Evolutionary conservation across 352 stramenopile species (phyloP).

Genomic region (Phytophthora idaei): DNA sequence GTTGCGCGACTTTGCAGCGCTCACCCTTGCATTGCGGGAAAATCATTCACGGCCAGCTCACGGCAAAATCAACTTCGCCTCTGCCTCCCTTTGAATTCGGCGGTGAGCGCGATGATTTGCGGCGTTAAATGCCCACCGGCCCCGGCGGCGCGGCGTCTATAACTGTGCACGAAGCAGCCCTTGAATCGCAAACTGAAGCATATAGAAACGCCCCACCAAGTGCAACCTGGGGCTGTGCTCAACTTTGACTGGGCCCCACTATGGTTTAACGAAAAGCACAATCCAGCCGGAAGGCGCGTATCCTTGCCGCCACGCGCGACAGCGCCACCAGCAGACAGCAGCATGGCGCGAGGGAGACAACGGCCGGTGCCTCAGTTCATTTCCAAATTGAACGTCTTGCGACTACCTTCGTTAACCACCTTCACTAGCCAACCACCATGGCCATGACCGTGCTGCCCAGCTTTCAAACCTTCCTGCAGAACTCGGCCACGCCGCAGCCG

Average conservation of each 20-base stretch:
- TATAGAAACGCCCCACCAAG: constrained; percentile 23
- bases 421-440: constrained; percentile 26
- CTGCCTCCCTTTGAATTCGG: constrained; percentile 16
- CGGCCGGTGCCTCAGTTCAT: constrained; percentile 23
- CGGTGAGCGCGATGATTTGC: constrained; percentile 2
- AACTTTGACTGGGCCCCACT: constrained; percentile 15
- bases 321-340: constrained; percentile 9
- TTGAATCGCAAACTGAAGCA: constrained; percentile 32
- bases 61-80: background rate
- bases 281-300: constrained; percentile 36
- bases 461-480: constrained; percentile 65
- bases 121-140: constrained; percentile 17
- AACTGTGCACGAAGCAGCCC: constrained; percentile 27
- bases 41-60: constrained; percentile 2
- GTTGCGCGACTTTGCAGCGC: constrained; percentile 21
- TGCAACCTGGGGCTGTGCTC: constrained; percentile 29
- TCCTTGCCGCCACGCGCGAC: constrained; percentile 46
- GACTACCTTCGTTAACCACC: constrained; percentile 4
- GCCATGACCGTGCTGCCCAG: constrained; percentile 56
- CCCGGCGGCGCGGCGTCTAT: constrained; percentile 18
- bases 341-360: background rate
- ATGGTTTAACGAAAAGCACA: constrained; percentile 31
- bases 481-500: constrained; percentile 35
- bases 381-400: constrained; percentile 31
- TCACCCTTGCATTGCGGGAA: constrained; percentile 6